Base-by-base conservation (phyloP, 495 filamentous ascomycete genomes). In the Acidomyces sp. region DNA sequence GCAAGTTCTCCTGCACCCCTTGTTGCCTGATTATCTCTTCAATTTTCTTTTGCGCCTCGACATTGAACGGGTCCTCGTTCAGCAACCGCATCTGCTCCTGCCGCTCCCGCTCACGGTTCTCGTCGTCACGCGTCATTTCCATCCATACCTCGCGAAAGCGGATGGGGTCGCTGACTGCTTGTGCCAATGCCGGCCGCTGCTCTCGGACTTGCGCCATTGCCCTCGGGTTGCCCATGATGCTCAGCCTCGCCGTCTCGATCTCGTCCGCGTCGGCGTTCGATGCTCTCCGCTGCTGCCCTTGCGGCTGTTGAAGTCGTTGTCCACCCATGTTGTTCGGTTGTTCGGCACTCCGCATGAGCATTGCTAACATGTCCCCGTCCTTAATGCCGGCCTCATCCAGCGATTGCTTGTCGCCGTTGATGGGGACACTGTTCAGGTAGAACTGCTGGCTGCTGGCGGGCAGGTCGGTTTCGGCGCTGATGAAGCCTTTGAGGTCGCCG, bases 21-120 rank as follows among this genome's bases (percentile, higher is more conserved):
- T 96, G 81, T 62, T 93, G 82, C 36, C 88, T 76, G 55, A 97
- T 96, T 55, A 95, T 85, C 61, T 97, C 90, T 56, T 86, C 90
- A 37, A 97, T 96, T 62, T 79, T 80, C n/a, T 69, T 70, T 61
- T 97, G 90, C 11, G 85, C 82, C 33, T 92, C 86, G 19, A 78
- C 61, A 54, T 95, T 85, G 55, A 96, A 93, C 1, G 88, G 85
- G 52, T 96, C 90, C 6, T 82, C 77, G 51, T 94, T 93, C 27
- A 96, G 67, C 57, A 77, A 63, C 6, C 69, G 69, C 45, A 93
- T 82, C 49, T 85, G 74, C n/a, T 80, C 75, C 47, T 82, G 75
- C 42, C 87, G 80, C 55, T 84, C 75, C 21, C 66, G 71, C 46
- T 87, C 77, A 27, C 67, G 64, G 39, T 84, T 73, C 29, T 70